Conservation (phyloP, 345 rosid genomes). For the Clarkia xantiana region DNA sequence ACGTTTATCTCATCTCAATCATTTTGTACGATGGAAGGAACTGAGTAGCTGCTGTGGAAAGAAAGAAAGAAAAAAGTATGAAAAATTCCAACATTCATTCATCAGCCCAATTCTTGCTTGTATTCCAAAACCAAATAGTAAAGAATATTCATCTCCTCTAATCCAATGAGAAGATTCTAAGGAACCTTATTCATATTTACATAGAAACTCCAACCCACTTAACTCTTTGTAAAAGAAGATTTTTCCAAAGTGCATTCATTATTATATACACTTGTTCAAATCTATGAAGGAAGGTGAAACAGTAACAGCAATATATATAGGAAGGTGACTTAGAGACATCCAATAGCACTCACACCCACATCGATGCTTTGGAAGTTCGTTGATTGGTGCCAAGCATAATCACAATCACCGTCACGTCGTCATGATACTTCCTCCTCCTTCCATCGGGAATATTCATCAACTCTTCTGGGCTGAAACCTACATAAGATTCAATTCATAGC, state of each 20-base stretch:
- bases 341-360: constrained; percentile 18
- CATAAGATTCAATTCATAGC: background rate
- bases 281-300: background rate
- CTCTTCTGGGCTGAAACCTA: constrained; percentile 83
- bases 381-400: constrained; percentile 71
- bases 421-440: constrained; percentile 86
- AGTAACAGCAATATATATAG: background rate
- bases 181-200: no score
- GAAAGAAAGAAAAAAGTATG: no score
- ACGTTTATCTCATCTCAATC: no score
- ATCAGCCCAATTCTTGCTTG: no score
- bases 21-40: no score
- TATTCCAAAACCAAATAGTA: no score
- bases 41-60: no score
- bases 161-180: no score
- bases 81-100: no score
- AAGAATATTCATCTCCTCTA: no score
- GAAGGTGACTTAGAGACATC: background rate
- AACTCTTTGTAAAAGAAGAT: background rate
- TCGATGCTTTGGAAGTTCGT: constrained; percentile 84
- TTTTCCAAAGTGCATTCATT: background rate
- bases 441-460: constrained; percentile 89
- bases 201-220: no score
- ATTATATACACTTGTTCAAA: background rate
- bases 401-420: constrained; percentile 81